These are phyloP conservation scores for Pilatotrama ljubarskyi DNA, from an alignment of 768 basidiomycete genomes.

Conservation along the genomic window DNA sequence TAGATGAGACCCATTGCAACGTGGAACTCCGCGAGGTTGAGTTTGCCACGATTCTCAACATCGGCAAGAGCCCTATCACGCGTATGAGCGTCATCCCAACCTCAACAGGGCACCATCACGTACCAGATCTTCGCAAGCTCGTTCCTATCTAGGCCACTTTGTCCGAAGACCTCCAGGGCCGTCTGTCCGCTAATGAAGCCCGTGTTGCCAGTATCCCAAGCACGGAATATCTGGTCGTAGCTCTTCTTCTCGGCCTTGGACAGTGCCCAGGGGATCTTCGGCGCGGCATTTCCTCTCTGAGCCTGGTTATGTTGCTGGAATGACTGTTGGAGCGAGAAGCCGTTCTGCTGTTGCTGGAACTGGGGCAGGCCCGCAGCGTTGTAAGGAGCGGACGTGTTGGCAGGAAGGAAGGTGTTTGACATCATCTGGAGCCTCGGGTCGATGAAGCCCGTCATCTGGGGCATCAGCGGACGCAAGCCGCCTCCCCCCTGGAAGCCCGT, in stretches of 20 bases:
- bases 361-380: conserved; percentile 62
- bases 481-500: conserved; percentile 57
- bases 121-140: conserved; percentile 94
- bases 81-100: not conserved
- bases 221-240: conserved; percentile 94
- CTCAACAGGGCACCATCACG: conserved; percentile 32
- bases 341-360: conserved; percentile 59
- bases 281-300: conserved; percentile 61
- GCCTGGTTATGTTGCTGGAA: conserved; percentile 87
- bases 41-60: conserved; percentile 89
- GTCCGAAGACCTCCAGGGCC: conserved; percentile 91
- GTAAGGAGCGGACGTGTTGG: conserved; percentile 61
- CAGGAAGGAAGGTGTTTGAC: conserved; percentile 90
- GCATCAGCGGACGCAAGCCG: conserved; percentile 48
- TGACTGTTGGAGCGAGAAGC: conserved; percentile 71
- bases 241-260: conserved; percentile 92
- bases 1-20: conserved; percentile 99
- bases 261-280: conserved; percentile 83
- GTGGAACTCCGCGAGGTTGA: conserved; percentile 95
- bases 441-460: conserved; percentile 78
- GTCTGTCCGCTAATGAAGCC: conserved; percentile 87
- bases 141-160: conserved; percentile 85
- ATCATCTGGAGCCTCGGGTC: conserved; percentile 88
- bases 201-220: conserved; percentile 83
- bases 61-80: conserved; percentile 85